Percentiles rank a stretch among this genome's conserved stretches.
phyloP scores from a whole-genome alignment of 75 land plant species.

The Pinus tabuliformis region DNA sequence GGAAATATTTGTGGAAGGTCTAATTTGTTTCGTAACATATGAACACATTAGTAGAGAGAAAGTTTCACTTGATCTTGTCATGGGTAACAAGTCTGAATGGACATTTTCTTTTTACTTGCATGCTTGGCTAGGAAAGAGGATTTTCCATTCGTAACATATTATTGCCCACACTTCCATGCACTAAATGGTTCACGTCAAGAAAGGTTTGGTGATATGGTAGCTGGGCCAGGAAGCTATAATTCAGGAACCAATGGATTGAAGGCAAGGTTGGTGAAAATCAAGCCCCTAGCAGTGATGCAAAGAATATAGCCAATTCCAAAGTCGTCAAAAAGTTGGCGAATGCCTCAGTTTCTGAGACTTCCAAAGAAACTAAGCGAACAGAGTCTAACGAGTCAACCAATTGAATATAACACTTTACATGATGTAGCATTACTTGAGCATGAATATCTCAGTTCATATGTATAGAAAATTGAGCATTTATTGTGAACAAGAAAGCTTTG shows the following conservation, averaged over 20 bases:
- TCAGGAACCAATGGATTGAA: not conserved
- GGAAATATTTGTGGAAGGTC: not conserved
- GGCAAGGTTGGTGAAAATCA: too few species aligned
- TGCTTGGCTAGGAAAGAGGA: conserved; percentile 93
- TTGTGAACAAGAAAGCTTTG: not conserved
- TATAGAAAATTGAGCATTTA: not conserved
- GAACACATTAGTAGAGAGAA: not conserved
- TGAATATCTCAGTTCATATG: not conserved
- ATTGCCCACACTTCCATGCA: conserved; percentile 85
- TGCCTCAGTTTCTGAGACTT: not conserved
- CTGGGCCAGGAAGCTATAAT: not conserved
- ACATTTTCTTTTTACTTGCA: conserved; percentile 21
- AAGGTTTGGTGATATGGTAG: conserved; percentile 12
- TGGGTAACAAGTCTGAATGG: not conserved
- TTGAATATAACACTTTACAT: not conserved
- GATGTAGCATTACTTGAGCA: not conserved
- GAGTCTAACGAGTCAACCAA: not conserved
- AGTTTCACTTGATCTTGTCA: not conserved
- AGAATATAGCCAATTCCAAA: not conserved
- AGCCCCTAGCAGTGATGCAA: not conserved
- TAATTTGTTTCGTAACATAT: not conserved
- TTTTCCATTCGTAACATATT: conserved; percentile 78
- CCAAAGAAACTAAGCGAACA: not conserved
- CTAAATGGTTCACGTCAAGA: conserved; percentile 51
- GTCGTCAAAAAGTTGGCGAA: not conserved